Conservation (phyloP, 495 filamentous ascomycete genomes). For the Durotheca rogersii region DNA sequence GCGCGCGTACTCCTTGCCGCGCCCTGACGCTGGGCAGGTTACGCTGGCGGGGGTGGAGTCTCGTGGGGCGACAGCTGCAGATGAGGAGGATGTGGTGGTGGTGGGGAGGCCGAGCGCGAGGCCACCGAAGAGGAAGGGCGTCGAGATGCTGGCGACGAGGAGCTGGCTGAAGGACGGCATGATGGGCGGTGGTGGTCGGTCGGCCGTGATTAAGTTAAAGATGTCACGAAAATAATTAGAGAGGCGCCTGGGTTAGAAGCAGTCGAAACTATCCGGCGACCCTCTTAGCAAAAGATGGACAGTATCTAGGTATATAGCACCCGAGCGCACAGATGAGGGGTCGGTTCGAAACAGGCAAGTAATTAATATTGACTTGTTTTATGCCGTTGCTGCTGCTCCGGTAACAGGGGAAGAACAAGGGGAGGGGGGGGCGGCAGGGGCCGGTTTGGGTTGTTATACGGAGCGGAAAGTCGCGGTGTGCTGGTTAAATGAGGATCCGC, state of each 20-base stretch:
- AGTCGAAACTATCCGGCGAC: too few relatives aligned
- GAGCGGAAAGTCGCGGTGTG: not conserved
- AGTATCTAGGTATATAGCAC: not conserved
- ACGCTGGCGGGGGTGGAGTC: not conserved
- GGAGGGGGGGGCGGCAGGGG: too few relatives aligned
- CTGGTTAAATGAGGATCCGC: not conserved
- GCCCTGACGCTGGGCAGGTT: not conserved
- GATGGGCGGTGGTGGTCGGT: not conserved
- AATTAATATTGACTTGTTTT: too few relatives aligned
- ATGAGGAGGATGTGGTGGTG: not conserved
- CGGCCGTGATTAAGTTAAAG: not conserved
- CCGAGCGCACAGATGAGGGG: too few relatives aligned
- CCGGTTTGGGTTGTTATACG: too few relatives aligned
- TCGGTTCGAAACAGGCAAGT: too few relatives aligned
- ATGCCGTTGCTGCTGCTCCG: not conserved
- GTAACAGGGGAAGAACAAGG: too few relatives aligned
- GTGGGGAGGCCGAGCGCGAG: constrained; percentile 4
- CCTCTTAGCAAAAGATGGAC: not conserved
- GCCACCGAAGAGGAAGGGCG: not conserved
- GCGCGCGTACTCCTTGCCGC: constrained; percentile 5
- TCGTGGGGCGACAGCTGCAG: not conserved
- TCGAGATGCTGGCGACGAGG: not conserved
- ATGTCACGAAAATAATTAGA: too few relatives aligned
- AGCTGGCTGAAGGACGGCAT: constrained; percentile 13
- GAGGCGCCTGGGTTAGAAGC: too few relatives aligned